Evolutionary conservation across 306 rosid genomes (phyloP).

Genomic region (Abrus precatorius): DNA sequence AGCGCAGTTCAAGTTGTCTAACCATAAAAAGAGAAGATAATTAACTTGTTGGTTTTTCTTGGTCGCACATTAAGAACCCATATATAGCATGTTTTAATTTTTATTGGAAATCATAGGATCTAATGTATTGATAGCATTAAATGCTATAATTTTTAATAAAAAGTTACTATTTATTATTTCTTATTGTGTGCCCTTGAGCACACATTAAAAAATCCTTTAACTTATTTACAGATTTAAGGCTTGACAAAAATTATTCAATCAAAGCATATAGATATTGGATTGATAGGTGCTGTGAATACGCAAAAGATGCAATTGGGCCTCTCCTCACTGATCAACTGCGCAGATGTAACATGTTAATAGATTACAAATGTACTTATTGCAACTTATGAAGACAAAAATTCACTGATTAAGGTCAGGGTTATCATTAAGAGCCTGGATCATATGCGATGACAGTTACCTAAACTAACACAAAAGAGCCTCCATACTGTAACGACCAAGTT

Average conservation of each 20-base stretch:
- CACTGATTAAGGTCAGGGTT: neutral
- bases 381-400: constrained; percentile 23
- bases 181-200: too few species aligned
- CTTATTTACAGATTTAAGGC: constrained; percentile 16
- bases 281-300: neutral
- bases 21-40: constrained; percentile 14
- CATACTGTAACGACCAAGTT: constrained; percentile 29
- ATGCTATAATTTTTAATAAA: too few species aligned
- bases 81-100: too few species aligned
- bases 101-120: too few species aligned
- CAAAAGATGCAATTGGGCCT: constrained; percentile 16
- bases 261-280: constrained; percentile 11
- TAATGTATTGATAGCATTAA: too few species aligned
- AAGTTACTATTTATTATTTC: too few species aligned
- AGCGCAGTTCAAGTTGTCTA: neutral
- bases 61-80: too few species aligned
- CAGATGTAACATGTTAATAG: constrained; percentile 29
- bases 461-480: constrained; percentile 2
- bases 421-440: constrained; percentile 31
- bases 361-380: constrained; percentile 10
- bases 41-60: neutral
- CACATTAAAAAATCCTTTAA: neutral
- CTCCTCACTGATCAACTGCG: constrained; percentile 39
- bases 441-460: neutral
- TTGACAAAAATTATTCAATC: constrained; percentile 36